These are phyloP conservation scores for Excoecaria agallocha DNA, from an alignment of 345 rosid species.

Conservation along the genomic window DNA sequence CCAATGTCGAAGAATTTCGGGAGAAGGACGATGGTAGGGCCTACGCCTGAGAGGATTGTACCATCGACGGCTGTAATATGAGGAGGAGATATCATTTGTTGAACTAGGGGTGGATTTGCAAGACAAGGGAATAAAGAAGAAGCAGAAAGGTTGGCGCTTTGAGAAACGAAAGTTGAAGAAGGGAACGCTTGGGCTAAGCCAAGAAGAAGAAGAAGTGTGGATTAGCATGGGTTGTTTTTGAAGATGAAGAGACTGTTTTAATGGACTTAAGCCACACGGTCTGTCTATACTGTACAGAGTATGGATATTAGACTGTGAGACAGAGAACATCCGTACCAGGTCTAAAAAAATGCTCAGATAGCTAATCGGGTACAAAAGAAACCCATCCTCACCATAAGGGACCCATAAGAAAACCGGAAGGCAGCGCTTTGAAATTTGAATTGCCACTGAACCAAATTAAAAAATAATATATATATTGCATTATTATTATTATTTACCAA, in stretches of 20 bases:
- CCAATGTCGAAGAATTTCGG: conserved; percentile 61
- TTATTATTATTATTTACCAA: too few relatives aligned
- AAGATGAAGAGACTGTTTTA: neutral
- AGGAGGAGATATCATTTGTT: neutral
- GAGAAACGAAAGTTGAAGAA: conserved; percentile 1
- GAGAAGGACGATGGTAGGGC: conserved; percentile 29
- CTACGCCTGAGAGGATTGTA: conserved; percentile 31
- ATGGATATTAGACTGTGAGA: too few relatives aligned
- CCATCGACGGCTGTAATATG: conserved; percentile 43
- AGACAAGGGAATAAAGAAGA: neutral
- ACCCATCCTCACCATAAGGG: too few relatives aligned
- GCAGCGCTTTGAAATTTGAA: too few relatives aligned
- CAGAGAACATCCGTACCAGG: too few relatives aligned
- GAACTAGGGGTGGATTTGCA: conserved; percentile 19
- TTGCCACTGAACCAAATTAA: too few relatives aligned
- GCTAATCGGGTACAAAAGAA: too few relatives aligned
- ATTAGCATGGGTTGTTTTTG: conserved; percentile 1
- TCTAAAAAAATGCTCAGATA: too few relatives aligned
- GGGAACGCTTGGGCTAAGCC: conserved; percentile 31
- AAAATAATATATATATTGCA: too few relatives aligned
- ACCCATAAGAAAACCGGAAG: too few relatives aligned
- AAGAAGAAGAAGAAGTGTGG: conserved; percentile 23
- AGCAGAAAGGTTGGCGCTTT: conserved; percentile 13
- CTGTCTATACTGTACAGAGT: too few relatives aligned
- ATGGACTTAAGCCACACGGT: too few relatives aligned